A percentile compares a stretch with the other conserved stretches of the same genome.
Conservation (phyloP, 106 monocot genomes). For the Triglochin maritima region DNA sequence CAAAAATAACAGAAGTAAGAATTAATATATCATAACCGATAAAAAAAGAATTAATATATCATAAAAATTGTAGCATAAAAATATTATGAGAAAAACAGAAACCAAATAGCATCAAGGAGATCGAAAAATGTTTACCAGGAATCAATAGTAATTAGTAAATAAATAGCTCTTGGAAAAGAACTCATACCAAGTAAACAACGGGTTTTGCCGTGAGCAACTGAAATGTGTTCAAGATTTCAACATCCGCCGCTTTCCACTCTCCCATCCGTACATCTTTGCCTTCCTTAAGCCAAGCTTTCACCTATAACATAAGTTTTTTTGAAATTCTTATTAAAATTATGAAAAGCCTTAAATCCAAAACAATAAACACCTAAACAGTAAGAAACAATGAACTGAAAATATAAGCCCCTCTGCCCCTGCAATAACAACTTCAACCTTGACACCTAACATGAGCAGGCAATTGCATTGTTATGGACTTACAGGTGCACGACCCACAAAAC, state of each 20-base stretch:
- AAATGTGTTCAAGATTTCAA: slow-evolving; percentile 88
- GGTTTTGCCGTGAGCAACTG: slow-evolving; percentile 91
- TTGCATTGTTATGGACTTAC: too few species aligned
- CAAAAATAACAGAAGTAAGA: too few species aligned
- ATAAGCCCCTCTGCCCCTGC: too few species aligned
- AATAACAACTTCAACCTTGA: too few species aligned
- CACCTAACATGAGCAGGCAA: too few species aligned
- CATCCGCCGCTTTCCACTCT: slow-evolving; percentile 96
- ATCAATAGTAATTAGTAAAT: neutral
- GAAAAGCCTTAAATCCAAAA: too few species aligned
- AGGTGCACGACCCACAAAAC: too few species aligned
- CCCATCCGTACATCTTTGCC: slow-evolving; percentile 96
- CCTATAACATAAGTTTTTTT: slow-evolving; percentile 19
- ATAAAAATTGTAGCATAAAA: neutral
- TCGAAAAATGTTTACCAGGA: neutral
- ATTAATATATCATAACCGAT: neutral
- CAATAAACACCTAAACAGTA: too few species aligned
- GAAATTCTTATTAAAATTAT: too few species aligned
- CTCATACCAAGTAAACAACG: slow-evolving; percentile 85
- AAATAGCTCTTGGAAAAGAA: neutral
- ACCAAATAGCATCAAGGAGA: neutral
- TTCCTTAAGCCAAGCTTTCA: slow-evolving; percentile 62
- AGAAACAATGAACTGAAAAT: too few species aligned
- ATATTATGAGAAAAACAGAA: neutral
- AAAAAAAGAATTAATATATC: slow-evolving; percentile 1